Evolutionary conservation across 2,329 filamentous ascomycete genomes (phyloP).

Genomic region (Fusarium concolor): DNA sequence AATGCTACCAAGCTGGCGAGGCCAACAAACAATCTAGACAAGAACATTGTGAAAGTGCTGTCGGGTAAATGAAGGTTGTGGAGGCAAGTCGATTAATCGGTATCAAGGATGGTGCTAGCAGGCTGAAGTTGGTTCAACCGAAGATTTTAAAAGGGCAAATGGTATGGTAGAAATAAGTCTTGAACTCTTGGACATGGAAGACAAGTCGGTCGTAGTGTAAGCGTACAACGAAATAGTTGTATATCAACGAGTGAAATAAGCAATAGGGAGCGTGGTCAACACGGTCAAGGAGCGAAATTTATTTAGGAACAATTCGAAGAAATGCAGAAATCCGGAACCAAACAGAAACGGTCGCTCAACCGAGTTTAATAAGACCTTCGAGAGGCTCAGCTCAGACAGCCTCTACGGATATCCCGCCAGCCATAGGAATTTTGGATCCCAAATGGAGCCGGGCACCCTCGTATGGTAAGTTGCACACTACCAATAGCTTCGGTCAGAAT

Average conservation of each 20-base stretch:
- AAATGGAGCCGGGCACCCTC: not conserved
- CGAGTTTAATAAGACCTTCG: conserved; percentile 19
- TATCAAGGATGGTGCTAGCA: not conserved
- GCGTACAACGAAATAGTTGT: not conserved
- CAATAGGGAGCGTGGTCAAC: conserved; percentile 18
- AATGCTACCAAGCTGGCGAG: conserved; percentile 40
- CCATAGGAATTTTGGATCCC: conserved; percentile 1
- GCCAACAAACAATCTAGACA: conserved; percentile 33
- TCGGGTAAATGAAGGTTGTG: not conserved
- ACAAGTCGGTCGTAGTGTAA: not conserved
- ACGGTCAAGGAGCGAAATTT: conserved; percentile 25
- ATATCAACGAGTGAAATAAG: conserved; percentile 14
- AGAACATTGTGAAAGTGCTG: conserved; percentile 26
- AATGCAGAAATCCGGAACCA: not conserved
- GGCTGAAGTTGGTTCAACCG: not conserved
- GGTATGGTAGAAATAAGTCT: not conserved
- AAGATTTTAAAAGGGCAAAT: not conserved
- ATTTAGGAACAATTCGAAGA: conserved; percentile 1
- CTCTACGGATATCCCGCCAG: conserved; percentile 14
- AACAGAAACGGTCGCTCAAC: conserved; percentile 5
- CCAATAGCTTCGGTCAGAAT: not conserved
- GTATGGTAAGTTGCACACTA: conserved; percentile 1
- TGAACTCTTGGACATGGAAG: not conserved
- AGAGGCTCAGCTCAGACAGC: conserved; percentile 12
- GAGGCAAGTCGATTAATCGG: not conserved